Percentiles rank a stretch among this genome's conserved stretches.
phyloP scores from a whole-genome alignment of 805 yeast genomes.

The Saturnispora sanitii region DNA sequence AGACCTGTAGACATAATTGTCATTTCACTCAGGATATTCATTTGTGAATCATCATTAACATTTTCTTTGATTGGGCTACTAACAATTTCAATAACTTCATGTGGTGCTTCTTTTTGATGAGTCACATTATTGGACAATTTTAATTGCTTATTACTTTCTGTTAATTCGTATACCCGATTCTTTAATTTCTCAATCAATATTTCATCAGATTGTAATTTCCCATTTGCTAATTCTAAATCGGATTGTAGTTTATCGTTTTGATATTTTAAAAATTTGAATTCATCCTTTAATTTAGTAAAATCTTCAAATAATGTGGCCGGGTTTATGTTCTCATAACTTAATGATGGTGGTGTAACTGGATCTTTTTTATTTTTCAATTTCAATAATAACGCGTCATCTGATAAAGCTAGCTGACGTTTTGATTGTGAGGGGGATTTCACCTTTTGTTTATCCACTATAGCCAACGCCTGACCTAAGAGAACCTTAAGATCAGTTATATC shows the following conservation, averaged over 20 bases:
- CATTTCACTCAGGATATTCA: constrained; percentile 1
- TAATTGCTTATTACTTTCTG: neutral
- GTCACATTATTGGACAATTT: neutral
- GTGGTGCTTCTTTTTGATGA: neutral
- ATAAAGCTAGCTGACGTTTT: neutral
- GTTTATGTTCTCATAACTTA: constrained; percentile 2
- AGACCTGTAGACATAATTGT: too few species aligned
- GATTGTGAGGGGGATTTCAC: too few species aligned
- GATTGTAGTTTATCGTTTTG: constrained; percentile 6
- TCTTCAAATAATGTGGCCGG: constrained; percentile 1
- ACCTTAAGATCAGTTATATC: neutral
- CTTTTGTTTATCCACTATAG: neutral
- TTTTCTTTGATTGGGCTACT: neutral
- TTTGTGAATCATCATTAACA: neutral
- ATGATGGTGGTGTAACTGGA: neutral
- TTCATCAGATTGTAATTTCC: neutral
- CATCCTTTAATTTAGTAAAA: neutral
- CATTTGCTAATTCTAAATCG: constrained; percentile 1
- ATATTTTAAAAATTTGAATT: neutral
- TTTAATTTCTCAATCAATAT: neutral
- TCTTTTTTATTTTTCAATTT: neutral
- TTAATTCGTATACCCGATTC: neutral
- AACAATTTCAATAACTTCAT: neutral
- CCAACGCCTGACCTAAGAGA: neutral
- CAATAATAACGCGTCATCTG: neutral